phyloP scores from a whole-genome alignment of 257 asterid species.

The Scutellaria baicalensis region DNA sequence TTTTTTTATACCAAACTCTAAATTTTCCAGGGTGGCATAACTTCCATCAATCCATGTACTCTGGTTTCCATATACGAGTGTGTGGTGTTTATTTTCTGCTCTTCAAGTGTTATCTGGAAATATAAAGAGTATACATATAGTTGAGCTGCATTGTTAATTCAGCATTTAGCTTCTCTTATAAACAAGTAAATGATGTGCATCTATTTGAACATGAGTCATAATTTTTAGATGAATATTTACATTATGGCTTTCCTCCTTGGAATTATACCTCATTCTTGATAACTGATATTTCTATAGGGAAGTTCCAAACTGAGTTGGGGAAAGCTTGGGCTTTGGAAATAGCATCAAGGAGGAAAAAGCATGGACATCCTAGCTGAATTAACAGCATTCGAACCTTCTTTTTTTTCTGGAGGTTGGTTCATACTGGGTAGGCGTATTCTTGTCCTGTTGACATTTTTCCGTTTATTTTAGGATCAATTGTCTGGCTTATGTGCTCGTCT shows the following conservation, averaged over 20 bases:
- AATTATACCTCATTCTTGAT: background rate
- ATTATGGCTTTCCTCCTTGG: background rate
- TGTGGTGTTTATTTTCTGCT: no score
- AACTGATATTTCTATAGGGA: constrained; percentile 40
- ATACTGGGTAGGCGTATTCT: background rate
- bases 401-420: background rate
- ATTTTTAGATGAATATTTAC: background rate
- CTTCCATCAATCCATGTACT: no score
- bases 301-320: constrained; percentile 88
- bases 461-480: background rate
- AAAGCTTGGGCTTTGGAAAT: constrained; percentile 92
- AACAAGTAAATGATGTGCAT: background rate
- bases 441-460: background rate
- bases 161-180: background rate
- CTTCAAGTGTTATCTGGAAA: no score
- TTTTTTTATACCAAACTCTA: no score
- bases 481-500: background rate
- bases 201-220: background rate
- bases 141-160: no score
- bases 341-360: constrained; percentile 67
- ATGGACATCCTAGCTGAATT: constrained; percentile 5
- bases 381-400: background rate
- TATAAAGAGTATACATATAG: no score
- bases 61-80: no score
- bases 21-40: no score